Conservation (phyloP, 208 protist species). For the Naegleria lovaniensis region DNA sequence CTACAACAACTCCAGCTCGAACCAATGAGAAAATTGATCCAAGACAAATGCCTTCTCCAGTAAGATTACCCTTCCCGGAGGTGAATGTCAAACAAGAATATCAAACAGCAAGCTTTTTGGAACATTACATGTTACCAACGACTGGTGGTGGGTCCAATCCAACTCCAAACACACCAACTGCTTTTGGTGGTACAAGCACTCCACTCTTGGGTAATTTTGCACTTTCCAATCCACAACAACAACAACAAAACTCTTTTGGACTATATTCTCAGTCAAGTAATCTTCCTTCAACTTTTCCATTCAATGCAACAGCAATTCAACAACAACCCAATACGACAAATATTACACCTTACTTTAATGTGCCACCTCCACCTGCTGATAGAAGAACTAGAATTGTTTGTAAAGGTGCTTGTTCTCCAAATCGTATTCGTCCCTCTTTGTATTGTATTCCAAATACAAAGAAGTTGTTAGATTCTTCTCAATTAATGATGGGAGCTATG, state of each 20-base stretch:
- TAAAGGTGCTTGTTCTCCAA: neutral
- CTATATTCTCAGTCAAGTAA: neutral
- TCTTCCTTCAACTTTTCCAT: neutral
- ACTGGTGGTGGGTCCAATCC: no score
- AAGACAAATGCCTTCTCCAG: constrained; percentile 16
- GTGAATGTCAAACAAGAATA: neutral
- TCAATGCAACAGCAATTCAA: neutral
- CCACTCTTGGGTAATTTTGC: neutral
- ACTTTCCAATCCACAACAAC: neutral
- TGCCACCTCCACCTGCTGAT: neutral
- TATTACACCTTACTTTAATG: neutral
- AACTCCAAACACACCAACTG: neutral
- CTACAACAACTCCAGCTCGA: no score
- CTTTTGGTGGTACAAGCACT: neutral
- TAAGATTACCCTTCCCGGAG: neutral
- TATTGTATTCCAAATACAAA: neutral
- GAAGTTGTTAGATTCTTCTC: neutral
- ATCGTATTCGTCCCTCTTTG: neutral
- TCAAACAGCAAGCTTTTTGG: neutral
- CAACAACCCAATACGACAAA: neutral
- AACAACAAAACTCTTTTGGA: neutral
- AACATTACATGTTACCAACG: neutral
- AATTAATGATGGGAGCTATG: constrained; percentile 9
- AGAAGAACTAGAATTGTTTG: neutral
- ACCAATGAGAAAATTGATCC: neutral